phyloP scores from a whole-genome alignment of 768 basidiomycete species.

The Artomyces pyxidatus region DNA sequence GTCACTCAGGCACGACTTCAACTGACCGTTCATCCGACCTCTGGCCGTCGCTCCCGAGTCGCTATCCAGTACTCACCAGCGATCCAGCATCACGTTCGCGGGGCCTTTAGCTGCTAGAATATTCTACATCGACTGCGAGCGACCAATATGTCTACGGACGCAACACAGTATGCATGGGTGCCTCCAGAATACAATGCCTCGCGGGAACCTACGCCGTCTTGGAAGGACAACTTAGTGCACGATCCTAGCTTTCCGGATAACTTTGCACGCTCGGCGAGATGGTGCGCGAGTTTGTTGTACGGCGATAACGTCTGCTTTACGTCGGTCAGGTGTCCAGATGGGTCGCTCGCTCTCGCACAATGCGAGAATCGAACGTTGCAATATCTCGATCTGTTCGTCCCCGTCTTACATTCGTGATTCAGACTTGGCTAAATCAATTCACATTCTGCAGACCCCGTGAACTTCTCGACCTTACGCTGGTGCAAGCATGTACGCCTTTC shows the following conservation, averaged over 20 bases:
- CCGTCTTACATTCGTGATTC: neutral
- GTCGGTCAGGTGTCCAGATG: constrained; percentile 76
- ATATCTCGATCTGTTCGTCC: constrained; percentile 40
- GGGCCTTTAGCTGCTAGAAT: neutral
- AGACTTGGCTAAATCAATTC: neutral
- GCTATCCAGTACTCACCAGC: neutral
- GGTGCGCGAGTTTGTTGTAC: constrained; percentile 4
- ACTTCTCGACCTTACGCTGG: neutral
- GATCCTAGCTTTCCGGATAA: constrained; percentile 9
- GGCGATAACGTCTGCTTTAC: too few species aligned
- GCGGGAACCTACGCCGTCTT: constrained; percentile 2
- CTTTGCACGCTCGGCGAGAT: constrained; percentile 17
- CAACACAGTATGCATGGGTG: constrained; percentile 1
- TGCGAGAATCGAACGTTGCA: constrained; percentile 67
- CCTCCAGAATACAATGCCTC: constrained; percentile 11
- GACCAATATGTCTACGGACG: too few species aligned
- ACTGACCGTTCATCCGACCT: too few species aligned
- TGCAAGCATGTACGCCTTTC: constrained; percentile 4
- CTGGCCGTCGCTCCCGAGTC: too few species aligned
- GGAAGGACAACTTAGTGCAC: neutral
- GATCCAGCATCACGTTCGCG: neutral
- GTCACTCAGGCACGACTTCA: too few species aligned
- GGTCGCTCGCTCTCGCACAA: constrained; percentile 54
- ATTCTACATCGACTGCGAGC: neutral
- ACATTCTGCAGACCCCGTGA: constrained; percentile 1